Percentiles rank a stretch among this genome's conserved stretches.
These are phyloP conservation scores for Tuber microsphaerosporum DNA, from an alignment of 495 filamentous ascomycete genomes.

Conservation along the genomic window DNA sequence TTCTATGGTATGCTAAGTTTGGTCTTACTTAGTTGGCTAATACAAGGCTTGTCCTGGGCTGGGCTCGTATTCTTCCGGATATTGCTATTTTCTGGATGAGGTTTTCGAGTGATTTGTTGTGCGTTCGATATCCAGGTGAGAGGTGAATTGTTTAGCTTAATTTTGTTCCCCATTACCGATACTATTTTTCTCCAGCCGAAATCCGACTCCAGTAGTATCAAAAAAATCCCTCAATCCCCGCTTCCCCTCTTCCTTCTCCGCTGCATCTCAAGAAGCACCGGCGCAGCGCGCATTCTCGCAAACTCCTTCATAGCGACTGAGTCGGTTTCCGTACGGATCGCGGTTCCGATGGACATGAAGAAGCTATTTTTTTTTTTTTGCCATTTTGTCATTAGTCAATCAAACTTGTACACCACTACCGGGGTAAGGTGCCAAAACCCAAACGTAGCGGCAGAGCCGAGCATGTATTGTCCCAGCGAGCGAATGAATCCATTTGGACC, in stretches of 20 bases:
- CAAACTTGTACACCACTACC: constrained; percentile 2
- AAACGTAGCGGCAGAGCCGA: constrained; percentile 92
- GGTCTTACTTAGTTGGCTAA: background rate
- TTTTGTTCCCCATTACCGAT: constrained; percentile 12
- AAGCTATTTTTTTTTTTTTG: constrained; percentile 56
- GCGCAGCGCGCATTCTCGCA: constrained; percentile 26
- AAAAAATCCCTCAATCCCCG: background rate
- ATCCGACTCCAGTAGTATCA: background rate
- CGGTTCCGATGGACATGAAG: constrained; percentile 98
- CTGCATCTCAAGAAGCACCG: constrained; percentile 28
- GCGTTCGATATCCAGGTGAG: background rate
- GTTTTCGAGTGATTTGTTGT: constrained; percentile 1
- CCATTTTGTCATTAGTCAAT: constrained; percentile 25
- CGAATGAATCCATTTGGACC: constrained; percentile 89
- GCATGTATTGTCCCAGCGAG: constrained; percentile 92
- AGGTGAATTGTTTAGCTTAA: constrained; percentile 5
- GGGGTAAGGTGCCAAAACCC: constrained; percentile 57
- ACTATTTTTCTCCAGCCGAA: constrained; percentile 2
- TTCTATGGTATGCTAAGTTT: background rate
- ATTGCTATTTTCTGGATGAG: background rate
- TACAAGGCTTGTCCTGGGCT: background rate
- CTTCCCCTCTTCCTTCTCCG: constrained; percentile 2
- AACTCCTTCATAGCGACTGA: constrained; percentile 33
- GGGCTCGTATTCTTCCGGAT: background rate
- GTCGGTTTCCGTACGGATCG: constrained; percentile 69